These are phyloP conservation scores for Acanthamoeba lugdunensis DNA, from an alignment of 208 protist genomes.

Conservation along the genomic window DNA sequence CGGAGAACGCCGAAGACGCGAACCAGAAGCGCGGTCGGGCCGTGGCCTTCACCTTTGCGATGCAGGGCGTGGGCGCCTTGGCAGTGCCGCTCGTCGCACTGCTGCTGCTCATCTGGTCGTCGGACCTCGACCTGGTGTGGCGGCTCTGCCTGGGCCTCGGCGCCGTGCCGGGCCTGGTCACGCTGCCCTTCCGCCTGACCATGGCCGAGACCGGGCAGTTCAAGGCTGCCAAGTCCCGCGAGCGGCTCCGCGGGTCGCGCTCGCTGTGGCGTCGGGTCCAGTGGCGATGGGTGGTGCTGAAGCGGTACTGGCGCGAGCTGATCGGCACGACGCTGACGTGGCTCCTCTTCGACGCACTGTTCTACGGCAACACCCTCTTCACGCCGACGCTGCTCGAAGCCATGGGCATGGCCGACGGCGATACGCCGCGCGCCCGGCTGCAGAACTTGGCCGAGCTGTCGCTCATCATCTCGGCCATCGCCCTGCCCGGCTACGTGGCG, in stretches of 20 bases:
- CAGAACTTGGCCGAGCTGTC: constrained; percentile 73
- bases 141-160: constrained; percentile 69
- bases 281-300: neutral
- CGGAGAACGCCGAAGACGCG: constrained; percentile 67
- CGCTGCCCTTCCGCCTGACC: constrained; percentile 68
- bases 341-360: constrained; percentile 84
- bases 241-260: neutral
- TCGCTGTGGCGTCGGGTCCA: neutral
- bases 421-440: constrained; percentile 37
- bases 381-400: constrained; percentile 66
- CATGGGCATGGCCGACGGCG: constrained; percentile 33
- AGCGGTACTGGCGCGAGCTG: constrained; percentile 64
- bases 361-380: constrained; percentile 83
- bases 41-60: constrained; percentile 74
- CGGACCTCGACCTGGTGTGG: constrained; percentile 74
- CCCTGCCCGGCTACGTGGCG: constrained; percentile 63
- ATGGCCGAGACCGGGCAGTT: constrained; percentile 75
- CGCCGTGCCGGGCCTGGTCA: constrained; percentile 50
- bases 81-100: constrained; percentile 19
- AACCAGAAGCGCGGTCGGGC: constrained; percentile 43
- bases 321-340: constrained; percentile 78
- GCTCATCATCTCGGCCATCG: constrained; percentile 62
- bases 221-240: neutral
- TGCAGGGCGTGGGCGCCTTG: constrained; percentile 75
- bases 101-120: constrained; percentile 13